Base-by-base conservation (phyloP, 495 filamentous ascomycete genomes). In the Penicillium odoratum region DNA sequence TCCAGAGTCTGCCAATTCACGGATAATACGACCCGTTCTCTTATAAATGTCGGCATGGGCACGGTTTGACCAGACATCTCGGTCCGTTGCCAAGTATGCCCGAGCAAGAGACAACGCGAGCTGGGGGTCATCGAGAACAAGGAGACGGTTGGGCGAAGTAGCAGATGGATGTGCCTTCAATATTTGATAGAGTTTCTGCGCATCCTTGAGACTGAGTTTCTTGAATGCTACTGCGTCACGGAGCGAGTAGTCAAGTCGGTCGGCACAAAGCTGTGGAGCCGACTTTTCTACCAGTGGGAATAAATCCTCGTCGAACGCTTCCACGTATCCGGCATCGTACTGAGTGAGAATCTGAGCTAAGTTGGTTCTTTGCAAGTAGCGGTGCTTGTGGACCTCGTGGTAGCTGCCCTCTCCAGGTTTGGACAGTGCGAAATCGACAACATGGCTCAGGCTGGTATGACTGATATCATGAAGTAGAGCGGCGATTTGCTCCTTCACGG, bases 371-470 rank as follows among this genome's bases (percentile, higher is more conserved):
- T 63, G 49, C 50, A 78, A 48, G 59, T 72, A 78, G 15, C 73
- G 69, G 48, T 58, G 51, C 57, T 78, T 78, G 63, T 78, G 71
- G 3, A 73, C 69, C 56, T 78, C 75, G 57, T 78, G 75, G 45
- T 66, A 78, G 47, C 75, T 78, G 36, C 59, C 72, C 50, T 74
- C 71, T 6, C 71, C 71, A 8, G 75, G 72, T 28, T 74, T 59
- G 28, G 71, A 73, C 0, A 78, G 61, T 6, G 73, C 75, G 48
- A 63, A 60, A 43, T 78, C 75, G 6, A 75, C 65, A 30, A 76
- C 75, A 55, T 78, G 75, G 44, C 75, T 78, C 57, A 78, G 67
- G 42, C 60, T 65, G 33, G 75, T 78, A 54, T 78, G 75, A 54
- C 64, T 69, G 56, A 78, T 70, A 55, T 78, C 75, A 45, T 78